Evolutionary conservation across 495 filamentous ascomycete species (phyloP), one percentile per base, ranked within the genome.

Genomic region (Glutinoglossum americanum): DNA sequence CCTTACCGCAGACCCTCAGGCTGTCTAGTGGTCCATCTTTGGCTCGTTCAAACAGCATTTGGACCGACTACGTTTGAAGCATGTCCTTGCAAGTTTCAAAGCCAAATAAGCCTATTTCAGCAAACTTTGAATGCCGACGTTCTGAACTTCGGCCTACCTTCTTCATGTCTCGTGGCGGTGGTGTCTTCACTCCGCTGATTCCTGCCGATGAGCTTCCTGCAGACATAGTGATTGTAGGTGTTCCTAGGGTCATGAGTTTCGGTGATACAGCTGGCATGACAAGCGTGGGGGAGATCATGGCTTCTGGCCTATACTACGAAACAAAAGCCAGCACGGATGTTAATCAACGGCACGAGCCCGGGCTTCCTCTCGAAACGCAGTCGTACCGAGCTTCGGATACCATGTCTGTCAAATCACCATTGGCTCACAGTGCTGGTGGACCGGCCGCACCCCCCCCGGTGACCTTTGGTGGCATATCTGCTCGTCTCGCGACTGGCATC

Each of bases 171-270:
- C 47, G 57, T 17, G 57, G 51, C 19, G 19, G 59, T 25, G 57
- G 57, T 10, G 13, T 13, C 11, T 59, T 58, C 26, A 51, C 51
- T 33, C 57, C 57, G 4, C 27, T 59, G 3, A 59, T 59, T 13
- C 45, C 57, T 6, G 57, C 47, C 13, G 57, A 59, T 41, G 57
- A 59, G 32, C 57, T 59, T 25, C 57, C 57, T 30, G 13, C 10
- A 13, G n/a, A 55, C 15, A 21, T 59, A 11, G 15, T 11, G 4
- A n/a, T 54, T 11, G 28, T 54, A 1, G 57, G 57, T 23, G 48
- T 37, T 35, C 57, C 51, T 15, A 55, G 26, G 33, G n/a, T 21
- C 19, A 56, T 39, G 26, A 53, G 25, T 5, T 27, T 53, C 26
- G 54, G 13, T 26, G 3, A 32, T 4, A 56, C 54, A 30, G 3